Percentiles rank a stretch among this genome's conserved stretches.
phyloP scores from a whole-genome alignment of 2,329 filamentous ascomycete genomes.

The Eutypa lata region DNA sequence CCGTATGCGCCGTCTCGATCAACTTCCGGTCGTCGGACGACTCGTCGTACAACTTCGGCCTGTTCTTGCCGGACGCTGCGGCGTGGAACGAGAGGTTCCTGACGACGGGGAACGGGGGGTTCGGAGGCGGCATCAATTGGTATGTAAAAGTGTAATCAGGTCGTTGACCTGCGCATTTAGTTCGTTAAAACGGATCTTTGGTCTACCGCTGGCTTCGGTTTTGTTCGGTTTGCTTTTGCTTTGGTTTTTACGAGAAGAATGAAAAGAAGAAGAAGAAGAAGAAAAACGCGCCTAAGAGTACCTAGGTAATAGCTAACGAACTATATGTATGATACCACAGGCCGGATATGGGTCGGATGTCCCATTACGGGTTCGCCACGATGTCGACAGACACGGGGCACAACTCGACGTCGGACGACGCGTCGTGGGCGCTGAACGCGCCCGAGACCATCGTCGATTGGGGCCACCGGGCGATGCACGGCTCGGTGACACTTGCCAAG shows the following conservation, averaged over 20 bases:
- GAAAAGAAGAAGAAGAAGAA: no score
- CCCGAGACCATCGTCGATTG: constrained; percentile 21
- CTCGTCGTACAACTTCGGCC: constrained; percentile 28
- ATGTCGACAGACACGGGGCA: constrained; percentile 33
- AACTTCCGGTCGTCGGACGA: constrained; percentile 23
- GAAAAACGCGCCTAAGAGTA: no score
- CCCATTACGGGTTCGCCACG: constrained; percentile 28
- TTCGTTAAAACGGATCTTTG: no score
- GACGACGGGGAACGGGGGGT: constrained; percentile 29
- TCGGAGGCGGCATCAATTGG: constrained; percentile 32
- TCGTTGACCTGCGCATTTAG: no score
- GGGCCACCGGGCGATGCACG: constrained; percentile 17
- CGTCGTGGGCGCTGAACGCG: constrained; percentile 25
- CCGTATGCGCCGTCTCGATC: constrained; percentile 30
- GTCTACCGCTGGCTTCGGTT: no score
- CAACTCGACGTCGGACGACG: constrained; percentile 17
- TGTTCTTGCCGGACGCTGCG: constrained; percentile 26
- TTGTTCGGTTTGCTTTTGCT: no score
- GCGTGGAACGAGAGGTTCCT: constrained; percentile 31
- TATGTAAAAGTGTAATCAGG: no score
- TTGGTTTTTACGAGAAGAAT: no score
- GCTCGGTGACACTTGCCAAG: constrained; percentile 39
- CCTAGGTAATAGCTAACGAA: neutral
- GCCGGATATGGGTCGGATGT: constrained; percentile 17
- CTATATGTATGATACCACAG: neutral